A percentile compares a stretch with the other conserved stretches of the same genome.
These are phyloP conservation scores for Crithidia expoeki DNA, from an alignment of 208 protist species.

Conservation along the genomic window DNA sequence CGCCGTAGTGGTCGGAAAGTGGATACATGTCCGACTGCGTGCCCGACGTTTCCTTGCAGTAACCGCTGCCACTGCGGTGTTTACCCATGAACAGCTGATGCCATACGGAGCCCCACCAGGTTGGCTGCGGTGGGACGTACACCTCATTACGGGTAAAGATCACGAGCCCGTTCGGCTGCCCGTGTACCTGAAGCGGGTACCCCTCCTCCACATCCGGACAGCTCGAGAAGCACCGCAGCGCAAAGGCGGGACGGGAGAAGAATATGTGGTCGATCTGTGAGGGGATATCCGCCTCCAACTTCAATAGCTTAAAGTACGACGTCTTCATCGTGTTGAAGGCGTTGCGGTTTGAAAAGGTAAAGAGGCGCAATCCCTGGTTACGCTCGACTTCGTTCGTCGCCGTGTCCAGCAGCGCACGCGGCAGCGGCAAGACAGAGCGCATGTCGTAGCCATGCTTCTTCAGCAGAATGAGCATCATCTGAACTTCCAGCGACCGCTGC, in stretches of 20 bases:
- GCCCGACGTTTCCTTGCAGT: neutral
- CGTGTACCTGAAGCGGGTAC: conserved; percentile 43
- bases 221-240: conserved; percentile 57
- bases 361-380: conserved; percentile 31
- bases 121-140: conserved; percentile 21
- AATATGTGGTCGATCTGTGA: conserved; percentile 91
- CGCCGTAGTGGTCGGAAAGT: conserved; percentile 89
- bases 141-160: conserved; percentile 82
- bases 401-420: conserved; percentile 30
- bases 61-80: neutral
- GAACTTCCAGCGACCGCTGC: conserved; percentile 82
- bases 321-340: conserved; percentile 76
- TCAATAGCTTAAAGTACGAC: conserved; percentile 80
- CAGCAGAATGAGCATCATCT: conserved; percentile 78
- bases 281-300: conserved; percentile 73
- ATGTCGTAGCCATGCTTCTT: conserved; percentile 70
- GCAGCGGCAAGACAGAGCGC: conserved; percentile 63
- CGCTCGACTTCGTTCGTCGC: conserved; percentile 21
- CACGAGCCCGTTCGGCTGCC: conserved; percentile 62
- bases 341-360: conserved; percentile 81
- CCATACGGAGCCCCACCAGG: conserved; percentile 20
- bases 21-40: conserved; percentile 38
- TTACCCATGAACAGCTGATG: conserved; percentile 29
- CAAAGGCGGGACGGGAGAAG: conserved; percentile 52
- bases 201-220: conserved; percentile 66